Conservation (phyloP, 2,329 filamentous ascomycete species). For the Cordyceps farinosa region DNA sequence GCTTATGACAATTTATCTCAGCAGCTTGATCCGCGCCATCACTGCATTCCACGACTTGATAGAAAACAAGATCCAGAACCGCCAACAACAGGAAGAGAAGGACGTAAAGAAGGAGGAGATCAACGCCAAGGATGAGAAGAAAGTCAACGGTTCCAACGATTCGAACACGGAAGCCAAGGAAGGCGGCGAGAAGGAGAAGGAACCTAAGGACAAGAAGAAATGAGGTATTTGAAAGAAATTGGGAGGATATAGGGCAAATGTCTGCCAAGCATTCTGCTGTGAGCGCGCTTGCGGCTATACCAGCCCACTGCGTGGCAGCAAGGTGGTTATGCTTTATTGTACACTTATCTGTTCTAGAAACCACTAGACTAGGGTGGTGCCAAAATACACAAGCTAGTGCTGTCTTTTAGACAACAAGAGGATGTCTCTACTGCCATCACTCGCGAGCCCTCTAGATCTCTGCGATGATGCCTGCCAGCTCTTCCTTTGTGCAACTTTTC, state of each 20-base stretch:
- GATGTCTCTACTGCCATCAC: background rate
- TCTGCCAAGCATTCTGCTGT: background rate
- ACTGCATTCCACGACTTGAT: conserved; percentile 99
- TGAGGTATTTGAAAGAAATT: conserved; percentile 20
- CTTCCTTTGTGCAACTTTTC: conserved; percentile 54
- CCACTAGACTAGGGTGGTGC: background rate
- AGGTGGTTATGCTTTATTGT: conserved; percentile 5
- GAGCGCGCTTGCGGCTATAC: background rate
- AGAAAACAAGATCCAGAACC: conserved; percentile 99
- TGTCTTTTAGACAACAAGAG: background rate
- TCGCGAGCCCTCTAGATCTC: conserved; percentile 30
- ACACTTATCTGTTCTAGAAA: conserved; percentile 9
- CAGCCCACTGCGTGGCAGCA: background rate
- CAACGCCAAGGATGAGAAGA: conserved; percentile 58
- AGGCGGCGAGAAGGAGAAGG: conserved; percentile 50
- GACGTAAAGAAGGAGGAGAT: conserved; percentile 75
- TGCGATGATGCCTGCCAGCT: conserved; percentile 68
- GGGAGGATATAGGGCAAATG: background rate
- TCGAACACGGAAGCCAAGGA: conserved; percentile 49
- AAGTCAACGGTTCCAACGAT: conserved; percentile 43
- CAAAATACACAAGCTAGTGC: conserved; percentile 3
- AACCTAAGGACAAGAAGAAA: conserved; percentile 49
- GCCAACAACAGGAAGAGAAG: conserved; percentile 94
- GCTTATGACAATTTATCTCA: conserved; percentile 96
- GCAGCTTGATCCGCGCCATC: conserved; percentile 93